Conservation (phyloP, 768 basidiomycete species). For the Amanita exitialis region DNA sequence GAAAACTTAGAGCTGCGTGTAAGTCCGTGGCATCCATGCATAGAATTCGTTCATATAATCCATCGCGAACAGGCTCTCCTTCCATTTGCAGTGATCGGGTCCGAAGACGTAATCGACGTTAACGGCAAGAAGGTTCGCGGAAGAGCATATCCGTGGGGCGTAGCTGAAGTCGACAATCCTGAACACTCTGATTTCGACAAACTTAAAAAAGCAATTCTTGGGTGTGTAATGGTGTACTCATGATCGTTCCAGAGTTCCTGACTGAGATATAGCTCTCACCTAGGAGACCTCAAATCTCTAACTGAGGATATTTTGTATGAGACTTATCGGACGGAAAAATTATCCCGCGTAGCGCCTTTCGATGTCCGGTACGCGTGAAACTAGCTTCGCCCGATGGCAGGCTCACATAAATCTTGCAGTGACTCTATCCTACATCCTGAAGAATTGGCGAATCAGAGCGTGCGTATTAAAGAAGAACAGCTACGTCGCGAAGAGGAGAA, state of each 20-base stretch:
- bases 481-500: constrained; percentile 83
- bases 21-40: constrained; percentile 11
- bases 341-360: constrained; percentile 57
- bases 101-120: constrained; percentile 78
- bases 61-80: constrained; percentile 38
- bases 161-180: constrained; percentile 88
- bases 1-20: constrained; percentile 86
- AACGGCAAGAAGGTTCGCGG: constrained; percentile 73
- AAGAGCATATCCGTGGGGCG: constrained; percentile 86
- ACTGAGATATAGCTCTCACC: constrained; percentile 45
- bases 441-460: constrained; percentile 78
- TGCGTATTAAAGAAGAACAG: constrained; percentile 86
- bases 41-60: not conserved
- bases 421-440: constrained; percentile 75
- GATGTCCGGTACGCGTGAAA: constrained; percentile 36
- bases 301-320: constrained; percentile 82
- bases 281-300: constrained; percentile 76
- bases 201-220: constrained; percentile 69
- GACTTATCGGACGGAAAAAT: constrained; percentile 85
- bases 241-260: constrained; percentile 8
- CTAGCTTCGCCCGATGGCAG: not conserved
- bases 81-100: constrained; percentile 84
- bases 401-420: constrained; percentile 15
- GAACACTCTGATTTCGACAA: constrained; percentile 81
- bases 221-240: constrained; percentile 24